Evolutionary conservation across 2,329 filamentous ascomycete species (phyloP).

Genomic region (Colletotrichum spinosum): DNA sequence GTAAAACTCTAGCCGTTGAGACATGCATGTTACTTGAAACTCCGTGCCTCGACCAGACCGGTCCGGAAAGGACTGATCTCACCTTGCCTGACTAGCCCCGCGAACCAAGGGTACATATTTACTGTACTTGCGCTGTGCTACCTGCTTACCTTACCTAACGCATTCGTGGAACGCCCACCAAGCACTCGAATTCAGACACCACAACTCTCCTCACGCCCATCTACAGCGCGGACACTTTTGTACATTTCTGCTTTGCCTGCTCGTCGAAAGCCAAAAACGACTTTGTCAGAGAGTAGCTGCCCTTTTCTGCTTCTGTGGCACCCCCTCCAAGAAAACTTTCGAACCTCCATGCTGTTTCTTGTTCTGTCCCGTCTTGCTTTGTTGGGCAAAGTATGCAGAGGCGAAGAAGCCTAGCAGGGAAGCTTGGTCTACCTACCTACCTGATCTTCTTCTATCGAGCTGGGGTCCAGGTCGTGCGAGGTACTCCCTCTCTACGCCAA

Average conservation of each 20-base stretch:
- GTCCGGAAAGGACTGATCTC: too few relatives aligned
- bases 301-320: constrained; percentile 3
- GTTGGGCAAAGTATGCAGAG: constrained; percentile 26
- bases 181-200: too few relatives aligned
- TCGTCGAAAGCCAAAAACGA: too few relatives aligned
- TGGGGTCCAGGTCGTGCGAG: not conserved
- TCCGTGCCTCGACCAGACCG: not conserved
- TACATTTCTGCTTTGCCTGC: too few relatives aligned
- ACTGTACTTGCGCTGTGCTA: too few relatives aligned
- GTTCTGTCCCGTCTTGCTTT: constrained; percentile 29
- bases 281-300: too few relatives aligned
- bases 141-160: too few relatives aligned
- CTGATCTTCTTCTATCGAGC: constrained; percentile 6
- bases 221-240: too few relatives aligned
- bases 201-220: too few relatives aligned
- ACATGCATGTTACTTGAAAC: not conserved
- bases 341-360: constrained; percentile 30
- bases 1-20: constrained; percentile 13
- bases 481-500: not conserved
- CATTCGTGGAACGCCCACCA: too few relatives aligned
- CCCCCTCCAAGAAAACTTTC: constrained; percentile 3
- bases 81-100: constrained; percentile 2
- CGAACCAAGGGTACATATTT: not conserved
- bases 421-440: constrained; percentile 23
- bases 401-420: constrained; percentile 21